Base-by-base conservation (phyloP, 2,329 filamentous ascomycete species). In the Cladosporium sphaerospermum region DNA sequence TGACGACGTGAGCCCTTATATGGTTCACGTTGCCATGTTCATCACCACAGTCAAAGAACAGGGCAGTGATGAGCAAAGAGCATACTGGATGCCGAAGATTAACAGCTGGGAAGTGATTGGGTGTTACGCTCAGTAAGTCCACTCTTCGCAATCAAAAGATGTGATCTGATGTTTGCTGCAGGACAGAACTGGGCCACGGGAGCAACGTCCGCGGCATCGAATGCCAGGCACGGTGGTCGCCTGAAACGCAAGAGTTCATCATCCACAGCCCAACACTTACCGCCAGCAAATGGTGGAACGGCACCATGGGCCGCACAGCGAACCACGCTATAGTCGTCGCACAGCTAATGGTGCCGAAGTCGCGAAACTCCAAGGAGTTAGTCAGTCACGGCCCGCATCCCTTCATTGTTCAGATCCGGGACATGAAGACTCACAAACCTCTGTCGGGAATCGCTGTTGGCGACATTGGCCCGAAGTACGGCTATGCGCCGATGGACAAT, bases 391-490 rank as follows among this genome's bases (percentile, higher is more conserved):
- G 77, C 8, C 75, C 75, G 33, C 77, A 79, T 61, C 71, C 75
- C 11, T 79, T 79, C 59, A 73, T 79, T 53, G 69, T 78, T 14
- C 77, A 76, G 60, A 76, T 79, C 48, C 69, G 77, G 48, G 72
- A 78, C 57, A 65, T 71, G 62, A 70, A 73, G 53, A 77, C 74
- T 2, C 73, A 78, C 54, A 65, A 72, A 56, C 73, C 76, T 10
- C 59, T 78, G 4, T 58, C 69, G 4, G 75, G 75, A 1, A 75
- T 79, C 50, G 71, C 74, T 2, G 73, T 79, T 13, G 76, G 76
- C n/a, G 76, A 79, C 55, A 78, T 79, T 57, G 77, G 77, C 2
- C 75, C 76, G n/a, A 79, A 79, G 54, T 78, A 79, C 59, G 77
- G 76, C 8, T 79, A 79, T 56, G 71, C 74, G 18, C 71, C 70